phyloP scores from a whole-genome alignment of 768 basidiomycete species.

The Auricularia auricula-judae region DNA sequence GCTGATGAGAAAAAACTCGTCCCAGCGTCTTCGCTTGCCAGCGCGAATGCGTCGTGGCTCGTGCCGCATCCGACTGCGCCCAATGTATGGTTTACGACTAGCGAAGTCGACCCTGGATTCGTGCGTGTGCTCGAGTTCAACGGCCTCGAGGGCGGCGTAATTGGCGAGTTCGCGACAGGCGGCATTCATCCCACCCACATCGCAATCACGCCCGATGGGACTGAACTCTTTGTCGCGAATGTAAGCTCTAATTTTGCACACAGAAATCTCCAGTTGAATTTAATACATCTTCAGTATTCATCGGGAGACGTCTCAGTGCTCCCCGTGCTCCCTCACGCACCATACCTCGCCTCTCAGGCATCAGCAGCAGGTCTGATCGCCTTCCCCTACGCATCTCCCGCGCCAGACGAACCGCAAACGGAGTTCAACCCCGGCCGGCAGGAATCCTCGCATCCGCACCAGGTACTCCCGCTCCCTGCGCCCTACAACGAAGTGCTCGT shows the following conservation, averaged over 20 bases:
- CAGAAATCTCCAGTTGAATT: slow-evolving; percentile 8
- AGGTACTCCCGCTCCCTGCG: slow-evolving; percentile 38
- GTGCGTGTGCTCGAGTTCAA: slow-evolving; percentile 47
- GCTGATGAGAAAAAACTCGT: slow-evolving; percentile 33
- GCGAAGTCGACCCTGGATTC: slow-evolving; percentile 60
- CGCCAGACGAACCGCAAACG: slow-evolving; percentile 23
- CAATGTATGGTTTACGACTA: slow-evolving; percentile 50
- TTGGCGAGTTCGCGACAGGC: slow-evolving; percentile 39
- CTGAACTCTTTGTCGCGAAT: slow-evolving; percentile 58
- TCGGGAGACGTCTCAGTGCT: slow-evolving; percentile 48
- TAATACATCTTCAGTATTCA: slow-evolving; percentile 42
- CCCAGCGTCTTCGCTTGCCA: slow-evolving; percentile 31
- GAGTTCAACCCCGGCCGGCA: slow-evolving; percentile 64
- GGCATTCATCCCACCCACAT: slow-evolving; percentile 58
- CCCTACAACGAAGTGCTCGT: slow-evolving; percentile 47
- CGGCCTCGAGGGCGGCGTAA: slow-evolving; percentile 37
- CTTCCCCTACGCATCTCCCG: slow-evolving; percentile 6
- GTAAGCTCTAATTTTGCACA: slow-evolving; percentile 29
- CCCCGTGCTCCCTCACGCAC: slow-evolving; percentile 38
- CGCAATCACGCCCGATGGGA: slow-evolving; percentile 31
- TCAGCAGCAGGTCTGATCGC: background rate
- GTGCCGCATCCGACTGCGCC: slow-evolving; percentile 44
- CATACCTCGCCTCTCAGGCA: slow-evolving; percentile 26
- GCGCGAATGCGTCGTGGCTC: slow-evolving; percentile 71
- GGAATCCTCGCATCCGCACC: slow-evolving; percentile 66